Evolutionary conservation across 805 yeast genomes (phyloP), one percentile per base, ranked within the genome.

Genomic region (Wickerhamomyces silvicola): DNA sequence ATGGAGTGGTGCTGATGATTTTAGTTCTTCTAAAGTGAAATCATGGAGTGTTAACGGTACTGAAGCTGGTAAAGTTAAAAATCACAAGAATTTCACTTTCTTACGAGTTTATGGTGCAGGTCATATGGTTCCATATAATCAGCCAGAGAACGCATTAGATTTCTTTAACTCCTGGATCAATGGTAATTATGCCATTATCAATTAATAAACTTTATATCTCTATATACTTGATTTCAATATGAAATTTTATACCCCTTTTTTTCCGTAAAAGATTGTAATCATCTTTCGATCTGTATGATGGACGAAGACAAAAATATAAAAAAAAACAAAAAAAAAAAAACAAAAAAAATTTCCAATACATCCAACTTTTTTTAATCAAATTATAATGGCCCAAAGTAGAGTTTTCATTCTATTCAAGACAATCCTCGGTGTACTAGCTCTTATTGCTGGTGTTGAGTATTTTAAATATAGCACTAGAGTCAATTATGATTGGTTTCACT

Each of bases 41-140:
- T 48, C 65, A 24, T 75, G 80, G 80, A 44, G 45, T n/a, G 56
- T 59, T 6, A 56, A 56, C 23, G 75, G 70, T 28, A 66, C 68
- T 32, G 57, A 62, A 41, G 82, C 79, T n/a, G 87, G 87, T 44
- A 74, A 73, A 43, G 78, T 72, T 39, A 79, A 78, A 56, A 75
- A 73, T 50, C 71, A 66, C 43, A 78, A 78, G 29, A 68, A 72
- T 38, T 76, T 88, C 46, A 82, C 95, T 4, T 90, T 81, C 65
- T 67, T 85, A 57, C 73, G 95, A 57, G 75, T 88, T 8, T 88
- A 68, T 50, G 90, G 77, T 41, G 97, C 94, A 32, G 97, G 97
- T 18, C 97, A 90, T 62, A 87, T 88, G 96, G 95, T 86, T 41
- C 97, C 97, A 12, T 80, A 63, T 50, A 88, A 88, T 60, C 90